Conservation (phyloP, 2,329 filamentous ascomycete species). For the Magnaporthales sp. region DNA sequence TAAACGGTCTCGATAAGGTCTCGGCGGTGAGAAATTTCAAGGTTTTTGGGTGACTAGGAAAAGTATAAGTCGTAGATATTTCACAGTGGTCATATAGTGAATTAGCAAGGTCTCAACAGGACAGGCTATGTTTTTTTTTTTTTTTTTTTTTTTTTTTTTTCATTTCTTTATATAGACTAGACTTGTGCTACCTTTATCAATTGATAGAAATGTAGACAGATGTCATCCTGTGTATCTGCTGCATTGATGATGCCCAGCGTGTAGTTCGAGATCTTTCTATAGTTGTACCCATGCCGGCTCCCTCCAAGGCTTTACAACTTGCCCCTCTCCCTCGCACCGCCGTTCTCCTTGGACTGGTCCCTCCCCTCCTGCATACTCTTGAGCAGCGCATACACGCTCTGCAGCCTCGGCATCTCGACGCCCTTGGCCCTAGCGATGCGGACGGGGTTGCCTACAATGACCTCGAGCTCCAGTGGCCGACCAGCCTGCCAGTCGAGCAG, state of each 20-base stretch:
- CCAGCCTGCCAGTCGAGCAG: slow-evolving; percentile 61
- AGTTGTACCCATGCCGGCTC: background rate
- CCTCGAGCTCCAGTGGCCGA: slow-evolving; percentile 60
- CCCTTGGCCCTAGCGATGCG: slow-evolving; percentile 53
- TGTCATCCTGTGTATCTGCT: background rate
- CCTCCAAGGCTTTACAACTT: slow-evolving; percentile 22
- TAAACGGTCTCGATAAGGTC: background rate
- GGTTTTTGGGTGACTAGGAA: background rate
- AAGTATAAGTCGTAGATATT: background rate
- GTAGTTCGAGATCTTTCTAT: background rate
- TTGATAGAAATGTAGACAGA: background rate
- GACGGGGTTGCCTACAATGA: slow-evolving; percentile 64
- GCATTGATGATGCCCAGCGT: background rate
- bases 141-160: no score
- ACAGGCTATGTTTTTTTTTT: background rate
- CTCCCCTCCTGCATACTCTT: slow-evolving; percentile 50
- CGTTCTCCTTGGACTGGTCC: slow-evolving; percentile 20
- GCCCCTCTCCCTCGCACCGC: slow-evolving; percentile 13
- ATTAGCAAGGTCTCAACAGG: background rate
- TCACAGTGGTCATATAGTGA: background rate
- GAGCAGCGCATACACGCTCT: slow-evolving; percentile 58
- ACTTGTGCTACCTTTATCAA: no score
- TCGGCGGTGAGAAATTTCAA: background rate
- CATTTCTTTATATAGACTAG: no score
- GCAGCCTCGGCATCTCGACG: slow-evolving; percentile 56